Base-by-base conservation (phyloP, 768 basidiomycete genomes). In the Boletellus sp. region DNA sequence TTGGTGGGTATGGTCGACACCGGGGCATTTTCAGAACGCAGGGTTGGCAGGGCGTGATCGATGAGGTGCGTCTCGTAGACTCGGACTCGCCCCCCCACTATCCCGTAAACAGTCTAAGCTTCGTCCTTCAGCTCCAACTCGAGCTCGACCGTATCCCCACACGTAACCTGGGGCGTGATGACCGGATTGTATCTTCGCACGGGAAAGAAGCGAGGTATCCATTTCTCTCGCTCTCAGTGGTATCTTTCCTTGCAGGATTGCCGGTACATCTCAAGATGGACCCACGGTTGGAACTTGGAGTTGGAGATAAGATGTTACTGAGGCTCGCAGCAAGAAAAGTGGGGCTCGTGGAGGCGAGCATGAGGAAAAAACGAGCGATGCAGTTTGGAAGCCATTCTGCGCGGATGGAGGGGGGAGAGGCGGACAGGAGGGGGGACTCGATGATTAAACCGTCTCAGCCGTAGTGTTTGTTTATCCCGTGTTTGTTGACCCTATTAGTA, bases 171-270 rank as follows among this genome's bases (percentile, higher is more conserved):
- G 94, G 94, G 13, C 77, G 96, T 53, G 95, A 99, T 67, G 96
- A 99, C 67, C 86, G 96, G 12, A 79, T 97, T 45, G 83, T 95
- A 51, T 94, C 95, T 3, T 85, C 84, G 0, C 85, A 91, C 57
- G 93, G 92, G 3, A 92, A 94, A 66, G 96, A 99, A 68, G 85
- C 87, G 2, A 78, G 96, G 32, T 90, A 94, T 62, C 94, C 94
- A 0, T 96, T 92, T 67, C 79, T 97, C 40, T 90, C 88, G 3
- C 78, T 96, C 19, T 75, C 78, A 1, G 77, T 94, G 26, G 83
- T 94, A 22, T 72, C 79, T 1, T 94, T 88, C 69, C 69, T 96
- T 41, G 87, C 92, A 0, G 69, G 69, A 36, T 71, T 96, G 1
- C 90, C 94, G 0, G 85, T 97, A 7, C 78, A 94, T 58, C 51